Percentiles rank a stretch among this genome's conserved stretches.
phyloP scores from a whole-genome alignment of 2,329 filamentous ascomycete species.

The Tolypocladium album region DNA sequence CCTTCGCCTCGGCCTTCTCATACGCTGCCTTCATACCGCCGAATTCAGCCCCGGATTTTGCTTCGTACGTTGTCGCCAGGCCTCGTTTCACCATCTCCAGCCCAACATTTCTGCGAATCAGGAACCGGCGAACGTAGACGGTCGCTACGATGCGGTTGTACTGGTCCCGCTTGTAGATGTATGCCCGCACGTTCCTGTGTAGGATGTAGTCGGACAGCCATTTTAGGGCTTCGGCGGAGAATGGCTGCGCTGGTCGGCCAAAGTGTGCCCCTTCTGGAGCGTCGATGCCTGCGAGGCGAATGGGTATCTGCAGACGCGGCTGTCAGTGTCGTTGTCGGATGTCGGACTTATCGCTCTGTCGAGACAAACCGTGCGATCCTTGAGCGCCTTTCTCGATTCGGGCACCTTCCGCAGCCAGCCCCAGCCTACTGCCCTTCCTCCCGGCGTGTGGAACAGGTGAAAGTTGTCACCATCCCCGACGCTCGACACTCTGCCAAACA shows the following conservation, averaged over 20 bases:
- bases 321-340: slow-evolving; percentile 6
- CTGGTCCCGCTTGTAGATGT: slow-evolving; percentile 77
- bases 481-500: slow-evolving; percentile 81
- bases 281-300: slow-evolving; percentile 85
- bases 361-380: slow-evolving; percentile 60
- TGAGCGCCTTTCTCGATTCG: slow-evolving; percentile 54
- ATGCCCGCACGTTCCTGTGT: slow-evolving; percentile 65
- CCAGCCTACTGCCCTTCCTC: slow-evolving; percentile 81
- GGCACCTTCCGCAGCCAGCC: slow-evolving; percentile 79
- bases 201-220: slow-evolving; percentile 70
- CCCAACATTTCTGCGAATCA: slow-evolving; percentile 71
- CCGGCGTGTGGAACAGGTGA: slow-evolving; percentile 86
- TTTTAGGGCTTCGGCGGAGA: slow-evolving; percentile 64
- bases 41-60: slow-evolving; percentile 82
- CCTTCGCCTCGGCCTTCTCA: slow-evolving; percentile 52
- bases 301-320: slow-evolving; percentile 51
- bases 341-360: neutral
- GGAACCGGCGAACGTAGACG: slow-evolving; percentile 60
- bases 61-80: slow-evolving; percentile 86
- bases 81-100: slow-evolving; percentile 80
- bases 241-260: slow-evolving; percentile 78
- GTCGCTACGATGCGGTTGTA: slow-evolving; percentile 87
- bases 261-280: slow-evolving; percentile 92
- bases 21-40: slow-evolving; percentile 59
- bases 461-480: slow-evolving; percentile 97